A percentile compares a stretch with the other conserved stretches of the same genome.
Evolutionary conservation across 202 grass and related monocot genomes (phyloP).

Genomic region (Brachypodium distachyon): DNA sequence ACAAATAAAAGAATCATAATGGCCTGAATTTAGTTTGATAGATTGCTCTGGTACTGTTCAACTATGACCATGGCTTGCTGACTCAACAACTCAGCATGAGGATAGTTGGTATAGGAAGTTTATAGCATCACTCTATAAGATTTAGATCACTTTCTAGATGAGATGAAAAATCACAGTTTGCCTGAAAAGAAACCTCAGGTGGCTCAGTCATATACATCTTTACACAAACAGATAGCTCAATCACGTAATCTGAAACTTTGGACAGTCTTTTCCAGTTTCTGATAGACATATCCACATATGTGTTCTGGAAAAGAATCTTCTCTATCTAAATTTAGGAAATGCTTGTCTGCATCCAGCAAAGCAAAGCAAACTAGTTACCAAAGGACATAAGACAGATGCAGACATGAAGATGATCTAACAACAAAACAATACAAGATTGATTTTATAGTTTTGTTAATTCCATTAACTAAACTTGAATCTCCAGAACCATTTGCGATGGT

Average conservation of each 20-base stretch:
- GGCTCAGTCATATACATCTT: neutral
- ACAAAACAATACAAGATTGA: neutral
- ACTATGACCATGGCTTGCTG: neutral
- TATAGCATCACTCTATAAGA: neutral
- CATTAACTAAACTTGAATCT: neutral
- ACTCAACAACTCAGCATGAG: neutral
- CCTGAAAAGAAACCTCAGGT: neutral
- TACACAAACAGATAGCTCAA: neutral
- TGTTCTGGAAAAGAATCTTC: neutral
- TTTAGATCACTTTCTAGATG: neutral
- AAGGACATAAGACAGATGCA: neutral
- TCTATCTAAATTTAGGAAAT: neutral
- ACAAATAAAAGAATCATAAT: neutral
- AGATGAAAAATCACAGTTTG: constrained; percentile 2
- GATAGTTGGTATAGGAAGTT: neutral
- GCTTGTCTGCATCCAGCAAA: neutral
- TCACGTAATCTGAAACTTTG: neutral
- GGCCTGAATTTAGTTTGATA: neutral
- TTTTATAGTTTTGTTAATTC: neutral
- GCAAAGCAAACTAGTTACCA: neutral
- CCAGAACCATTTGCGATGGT: neutral
- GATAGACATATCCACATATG: neutral
- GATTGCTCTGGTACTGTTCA: neutral
- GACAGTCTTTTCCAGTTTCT: neutral
- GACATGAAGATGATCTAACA: neutral